phyloP scores from a whole-genome alignment of 495 filamentous ascomycete genomes.

The Podospora conica region DNA sequence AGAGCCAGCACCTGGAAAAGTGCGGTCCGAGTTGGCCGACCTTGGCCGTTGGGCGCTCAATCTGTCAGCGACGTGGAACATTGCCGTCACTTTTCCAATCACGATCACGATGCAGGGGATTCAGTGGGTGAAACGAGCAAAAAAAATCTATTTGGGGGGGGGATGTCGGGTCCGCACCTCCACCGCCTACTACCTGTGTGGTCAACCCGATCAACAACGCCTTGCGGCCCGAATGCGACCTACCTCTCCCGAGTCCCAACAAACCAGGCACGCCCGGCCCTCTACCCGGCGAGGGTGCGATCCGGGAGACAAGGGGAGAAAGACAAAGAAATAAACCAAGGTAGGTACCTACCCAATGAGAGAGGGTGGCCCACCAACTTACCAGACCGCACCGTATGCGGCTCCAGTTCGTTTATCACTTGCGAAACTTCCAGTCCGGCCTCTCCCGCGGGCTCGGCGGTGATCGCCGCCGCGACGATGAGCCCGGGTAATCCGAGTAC shows the following conservation, averaged over 20 bases:
- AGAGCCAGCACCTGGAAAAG: background rate
- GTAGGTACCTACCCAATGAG: background rate
- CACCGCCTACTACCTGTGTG: background rate
- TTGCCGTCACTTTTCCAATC: background rate
- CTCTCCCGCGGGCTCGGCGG: too few species aligned
- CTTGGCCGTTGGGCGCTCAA: background rate
- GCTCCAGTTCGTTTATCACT: background rate
- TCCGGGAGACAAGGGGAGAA: background rate
- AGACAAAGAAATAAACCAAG: too few species aligned
- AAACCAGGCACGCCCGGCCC: too few species aligned
- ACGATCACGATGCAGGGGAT: background rate
- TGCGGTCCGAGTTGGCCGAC: background rate
- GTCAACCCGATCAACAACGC: background rate
- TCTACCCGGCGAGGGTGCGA: background rate
- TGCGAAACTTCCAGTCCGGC: too few species aligned
- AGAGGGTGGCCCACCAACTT: background rate
- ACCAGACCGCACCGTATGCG: too few species aligned
- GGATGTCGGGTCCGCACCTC: background rate
- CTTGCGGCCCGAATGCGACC: slow-evolving; percentile 8
- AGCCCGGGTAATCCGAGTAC: too few species aligned
- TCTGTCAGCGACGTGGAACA: slow-evolving; percentile 8
- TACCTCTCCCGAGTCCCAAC: background rate
- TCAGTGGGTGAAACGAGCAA: background rate
- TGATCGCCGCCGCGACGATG: too few species aligned
- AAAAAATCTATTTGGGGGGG: background rate